Percentiles rank a stretch among this genome's conserved stretches.
Evolutionary conservation across 441 rosid genomes (phyloP).

Genomic region (Cnidoscolus chayamansa): DNA sequence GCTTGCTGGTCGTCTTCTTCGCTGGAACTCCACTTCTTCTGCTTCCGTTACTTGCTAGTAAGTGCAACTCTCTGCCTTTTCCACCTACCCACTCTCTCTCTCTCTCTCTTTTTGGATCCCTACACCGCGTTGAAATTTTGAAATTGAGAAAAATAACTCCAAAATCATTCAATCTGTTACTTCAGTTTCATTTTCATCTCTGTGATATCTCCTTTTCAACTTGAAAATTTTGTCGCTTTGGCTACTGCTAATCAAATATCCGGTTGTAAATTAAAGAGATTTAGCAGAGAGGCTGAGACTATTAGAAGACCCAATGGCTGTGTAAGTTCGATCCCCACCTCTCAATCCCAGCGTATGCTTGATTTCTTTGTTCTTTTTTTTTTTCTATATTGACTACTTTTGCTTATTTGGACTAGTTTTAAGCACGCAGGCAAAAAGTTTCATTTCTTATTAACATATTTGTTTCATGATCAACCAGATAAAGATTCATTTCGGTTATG

Average conservation of each 20-base stretch:
- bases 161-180: no score
- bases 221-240: no score
- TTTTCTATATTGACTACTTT: no score
- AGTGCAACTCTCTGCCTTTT: background rate
- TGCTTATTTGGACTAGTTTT: no score
- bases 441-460: background rate
- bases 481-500: background rate
- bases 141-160: background rate
- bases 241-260: background rate
- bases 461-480: background rate
- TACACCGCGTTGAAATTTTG: background rate
- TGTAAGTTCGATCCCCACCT: background rate
- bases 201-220: no score
- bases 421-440: no score
- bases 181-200: no score
- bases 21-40: background rate
- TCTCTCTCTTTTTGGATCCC: background rate
- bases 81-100: no score
- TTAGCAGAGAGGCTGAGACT: background rate
- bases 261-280: slow-evolving; percentile 2
- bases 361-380: no score
- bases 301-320: slow-evolving; percentile 11
- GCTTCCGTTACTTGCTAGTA: background rate
- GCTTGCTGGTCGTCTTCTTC: background rate
- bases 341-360: no score